A percentile compares a stretch with the other conserved stretches of the same genome.
phyloP scores from a whole-genome alignment of 1,284 basidiomycete genomes.

The Schizopora paradoxa region DNA sequence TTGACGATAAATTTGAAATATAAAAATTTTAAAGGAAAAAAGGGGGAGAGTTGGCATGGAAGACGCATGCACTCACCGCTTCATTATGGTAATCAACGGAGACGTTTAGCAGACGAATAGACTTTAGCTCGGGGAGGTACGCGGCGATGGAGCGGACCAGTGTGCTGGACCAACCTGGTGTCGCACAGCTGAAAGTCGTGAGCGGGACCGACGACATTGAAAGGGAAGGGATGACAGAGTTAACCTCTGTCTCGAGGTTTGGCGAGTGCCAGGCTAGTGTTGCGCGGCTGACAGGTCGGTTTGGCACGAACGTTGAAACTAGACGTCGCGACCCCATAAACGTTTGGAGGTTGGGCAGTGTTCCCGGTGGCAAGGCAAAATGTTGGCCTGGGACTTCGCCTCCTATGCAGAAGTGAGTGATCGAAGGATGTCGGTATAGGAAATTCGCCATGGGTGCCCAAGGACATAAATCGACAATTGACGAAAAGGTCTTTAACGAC shows the following conservation, averaged over 20 bases:
- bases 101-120: slow-evolving; percentile 14
- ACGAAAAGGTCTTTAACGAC: slow-evolving; percentile 14
- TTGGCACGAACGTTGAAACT: slow-evolving; percentile 11
- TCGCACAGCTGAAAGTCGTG: slow-evolving; percentile 16
- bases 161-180: slow-evolving; percentile 15
- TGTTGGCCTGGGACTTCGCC: slow-evolving; percentile 10
- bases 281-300: slow-evolving; percentile 13
- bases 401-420: slow-evolving; percentile 13
- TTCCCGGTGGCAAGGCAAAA: slow-evolving; percentile 6
- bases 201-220: slow-evolving; percentile 6
- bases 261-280: slow-evolving; percentile 17
- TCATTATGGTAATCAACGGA: slow-evolving; percentile 16
- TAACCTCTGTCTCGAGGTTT: slow-evolving; percentile 15
- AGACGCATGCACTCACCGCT: slow-evolving; percentile 14
- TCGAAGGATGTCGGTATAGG: slow-evolving; percentile 14
- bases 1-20: background rate
- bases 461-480: slow-evolving; percentile 15
- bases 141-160: slow-evolving; percentile 11
- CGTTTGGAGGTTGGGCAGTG: slow-evolving; percentile 11
- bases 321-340: slow-evolving; percentile 17
- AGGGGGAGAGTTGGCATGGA: too few species aligned
- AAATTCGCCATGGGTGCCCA: slow-evolving; percentile 11
- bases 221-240: slow-evolving; percentile 12
- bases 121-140: slow-evolving; percentile 10
- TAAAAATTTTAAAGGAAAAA: background rate